Evolutionary conservation across 1,284 basidiomycete species (phyloP).

Genomic region (Rhodotorula sp.): DNA sequence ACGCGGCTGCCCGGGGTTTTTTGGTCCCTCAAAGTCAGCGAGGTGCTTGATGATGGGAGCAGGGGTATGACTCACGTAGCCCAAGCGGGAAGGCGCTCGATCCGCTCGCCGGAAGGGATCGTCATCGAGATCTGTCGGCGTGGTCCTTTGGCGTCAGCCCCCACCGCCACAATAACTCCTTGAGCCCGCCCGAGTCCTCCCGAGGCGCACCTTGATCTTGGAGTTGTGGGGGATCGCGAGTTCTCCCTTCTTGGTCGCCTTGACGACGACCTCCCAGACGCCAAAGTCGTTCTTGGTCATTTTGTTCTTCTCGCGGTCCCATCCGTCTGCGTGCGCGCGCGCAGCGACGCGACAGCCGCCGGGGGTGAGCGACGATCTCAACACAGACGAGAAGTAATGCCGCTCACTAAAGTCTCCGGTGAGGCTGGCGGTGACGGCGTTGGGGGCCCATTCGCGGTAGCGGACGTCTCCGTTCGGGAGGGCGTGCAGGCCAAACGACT

Average conservation of each 20-base stretch:
- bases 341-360: too few species aligned
- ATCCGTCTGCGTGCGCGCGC: slow-evolving; percentile 62
- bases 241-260: slow-evolving; percentile 63
- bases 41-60: neutral
- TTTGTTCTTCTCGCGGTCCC: slow-evolving; percentile 77
- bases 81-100: slow-evolving; percentile 92
- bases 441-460: slow-evolving; percentile 96
- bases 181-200: slow-evolving; percentile 29
- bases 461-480: slow-evolving; percentile 66
- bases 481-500: slow-evolving; percentile 79
- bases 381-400: too few species aligned
- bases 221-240: slow-evolving; percentile 90
- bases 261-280: slow-evolving; percentile 83
- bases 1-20: slow-evolving; percentile 61
- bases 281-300: slow-evolving; percentile 87
- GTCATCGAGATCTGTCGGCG: slow-evolving; percentile 75
- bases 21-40: neutral
- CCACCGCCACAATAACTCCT: neutral
- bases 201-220: slow-evolving; percentile 61
- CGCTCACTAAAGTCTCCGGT: slow-evolving; percentile 96
- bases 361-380: too few species aligned
- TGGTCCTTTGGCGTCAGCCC: neutral
- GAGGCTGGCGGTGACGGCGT: slow-evolving; percentile 73
- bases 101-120: slow-evolving; percentile 62
- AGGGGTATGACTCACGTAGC: slow-evolving; percentile 55